Percentiles rank a stretch among this genome's conserved stretches.
Conservation (phyloP, 169 alveolate genomes). For the Eimeria acervulina region DNA sequence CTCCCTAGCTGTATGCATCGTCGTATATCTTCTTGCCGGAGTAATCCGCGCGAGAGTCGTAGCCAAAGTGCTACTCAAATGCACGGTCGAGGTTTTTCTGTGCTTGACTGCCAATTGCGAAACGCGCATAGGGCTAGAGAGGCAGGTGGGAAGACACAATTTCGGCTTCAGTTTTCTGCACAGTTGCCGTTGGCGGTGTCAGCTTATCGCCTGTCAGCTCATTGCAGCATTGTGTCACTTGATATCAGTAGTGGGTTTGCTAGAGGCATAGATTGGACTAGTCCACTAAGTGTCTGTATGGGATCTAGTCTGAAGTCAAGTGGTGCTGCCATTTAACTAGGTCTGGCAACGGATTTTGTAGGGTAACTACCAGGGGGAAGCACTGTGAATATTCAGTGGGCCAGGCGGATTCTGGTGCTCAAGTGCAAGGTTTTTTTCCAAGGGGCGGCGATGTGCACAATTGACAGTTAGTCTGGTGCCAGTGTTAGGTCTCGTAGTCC, state of each 20-base stretch:
- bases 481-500: background rate
- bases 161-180: constrained; percentile 63
- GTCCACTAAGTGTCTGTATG: no score
- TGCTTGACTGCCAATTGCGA: constrained; percentile 54
- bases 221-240: background rate
- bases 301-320: no score
- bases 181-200: background rate
- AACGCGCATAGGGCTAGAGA: constrained; percentile 56
- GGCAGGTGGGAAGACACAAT: constrained; percentile 59
- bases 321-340: no score
- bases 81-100: constrained; percentile 70
- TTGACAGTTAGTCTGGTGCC: background rate
- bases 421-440: no score
- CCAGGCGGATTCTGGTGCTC: no score
- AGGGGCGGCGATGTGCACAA: background rate
- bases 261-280: no score
- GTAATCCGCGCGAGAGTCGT: constrained; percentile 28
- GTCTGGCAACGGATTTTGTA: no score
- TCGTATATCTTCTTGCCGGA: constrained; percentile 20
- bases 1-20: constrained; percentile 43
- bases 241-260: no score
- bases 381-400: no score
- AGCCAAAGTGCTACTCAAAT: constrained; percentile 75
- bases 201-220: background rate
- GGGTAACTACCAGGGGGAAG: no score